Conservation (phyloP, 495 filamentous ascomycete species). For the Penicillium flavigenum region DNA sequence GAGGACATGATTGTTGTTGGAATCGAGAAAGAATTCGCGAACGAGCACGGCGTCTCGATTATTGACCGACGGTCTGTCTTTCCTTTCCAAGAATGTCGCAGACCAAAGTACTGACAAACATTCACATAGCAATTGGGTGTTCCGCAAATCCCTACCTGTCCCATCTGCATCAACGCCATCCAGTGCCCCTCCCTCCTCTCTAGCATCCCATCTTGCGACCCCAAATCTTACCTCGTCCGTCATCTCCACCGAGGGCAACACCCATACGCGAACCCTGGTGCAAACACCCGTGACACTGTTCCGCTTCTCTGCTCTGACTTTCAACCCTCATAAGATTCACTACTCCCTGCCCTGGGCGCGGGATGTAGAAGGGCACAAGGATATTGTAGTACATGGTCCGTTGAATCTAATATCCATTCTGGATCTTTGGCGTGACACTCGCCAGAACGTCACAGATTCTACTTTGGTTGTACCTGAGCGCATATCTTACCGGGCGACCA, state of each 20-base stretch:
- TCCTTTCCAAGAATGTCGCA: not conserved
- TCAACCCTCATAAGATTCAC: constrained; percentile 73
- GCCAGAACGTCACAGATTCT: constrained; percentile 4
- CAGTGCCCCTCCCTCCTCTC: constrained; percentile 5
- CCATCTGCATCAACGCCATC: constrained; percentile 21
- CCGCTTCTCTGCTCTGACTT: constrained; percentile 70
- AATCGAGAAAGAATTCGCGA: constrained; percentile 59
- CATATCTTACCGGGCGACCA: constrained; percentile 59
- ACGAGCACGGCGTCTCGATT: constrained; percentile 50
- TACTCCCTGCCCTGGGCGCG: constrained; percentile 60
- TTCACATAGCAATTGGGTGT: constrained; percentile 56
- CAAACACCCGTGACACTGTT: constrained; percentile 62
- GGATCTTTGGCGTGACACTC: constrained; percentile 60
- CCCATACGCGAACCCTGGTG: constrained; percentile 43
- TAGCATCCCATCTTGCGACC: constrained; percentile 25
- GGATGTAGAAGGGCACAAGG: constrained; percentile 58
- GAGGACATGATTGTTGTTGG: constrained; percentile 66
- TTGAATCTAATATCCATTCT: constrained; percentile 63
- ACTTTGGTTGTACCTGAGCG: constrained; percentile 40
- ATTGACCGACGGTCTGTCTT: constrained; percentile 51
- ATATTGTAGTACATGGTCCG: constrained; percentile 63
- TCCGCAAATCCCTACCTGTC: constrained; percentile 48
- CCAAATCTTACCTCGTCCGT: constrained; percentile 24
- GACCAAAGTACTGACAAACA: constrained; percentile 1
- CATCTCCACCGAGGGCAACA: constrained; percentile 29